Evolutionary conservation across 257 asterid species (phyloP), one percentile per base, ranked within the genome.

Genomic region (Capsicum baccatum): DNA sequence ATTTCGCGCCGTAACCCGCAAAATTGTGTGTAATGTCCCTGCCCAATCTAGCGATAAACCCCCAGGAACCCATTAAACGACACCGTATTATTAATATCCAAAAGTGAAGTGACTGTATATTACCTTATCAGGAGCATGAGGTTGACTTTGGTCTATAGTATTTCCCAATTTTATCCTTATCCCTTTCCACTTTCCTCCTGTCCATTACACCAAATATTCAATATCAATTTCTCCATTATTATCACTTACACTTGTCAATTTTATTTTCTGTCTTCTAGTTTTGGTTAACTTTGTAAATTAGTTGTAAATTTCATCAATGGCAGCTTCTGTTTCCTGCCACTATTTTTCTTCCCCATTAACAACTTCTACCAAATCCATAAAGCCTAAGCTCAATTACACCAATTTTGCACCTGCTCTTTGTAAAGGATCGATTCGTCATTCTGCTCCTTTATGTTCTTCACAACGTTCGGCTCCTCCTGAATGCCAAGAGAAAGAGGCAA

Each of bases 81-180:
- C 3, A 4, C 6, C 50, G 21, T 68, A 68, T 16, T 9, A 39
- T 0, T 33, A 50, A 14, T 84, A 74, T 74, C 81, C 62, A 76
- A 50, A 0, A 50, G 0, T 48, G 60, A 76, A 76, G 14, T 26
- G 21, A 76, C 44, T 8, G 16, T 9, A 19, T 12, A 86, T 87
- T n/a, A 84, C 87, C 92, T 93, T 92, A 94, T 94, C 98, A 87
- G 3, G 80, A 89, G 74, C 88, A 91, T 87, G 92, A 89, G 96
- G 95, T 89, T 89, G 94, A 93, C 88, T 82, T 60, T 21, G 74
- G 79, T 85, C 88, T 47, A 48, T 19, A 50, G 0, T 44, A 60
- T 16, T 6, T 68, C 67, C 83, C 85, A 84, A 52, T 52, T 86
- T 83, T 68, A 83, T 86, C 52, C 85, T 86, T 81, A 47, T 62